A percentile compares a stretch with the other conserved stretches of the same genome.
These are phyloP conservation scores for Umbelopsis sp. DNA, from an alignment of 371 early-diverging fungal species.

Conservation along the genomic window DNA sequence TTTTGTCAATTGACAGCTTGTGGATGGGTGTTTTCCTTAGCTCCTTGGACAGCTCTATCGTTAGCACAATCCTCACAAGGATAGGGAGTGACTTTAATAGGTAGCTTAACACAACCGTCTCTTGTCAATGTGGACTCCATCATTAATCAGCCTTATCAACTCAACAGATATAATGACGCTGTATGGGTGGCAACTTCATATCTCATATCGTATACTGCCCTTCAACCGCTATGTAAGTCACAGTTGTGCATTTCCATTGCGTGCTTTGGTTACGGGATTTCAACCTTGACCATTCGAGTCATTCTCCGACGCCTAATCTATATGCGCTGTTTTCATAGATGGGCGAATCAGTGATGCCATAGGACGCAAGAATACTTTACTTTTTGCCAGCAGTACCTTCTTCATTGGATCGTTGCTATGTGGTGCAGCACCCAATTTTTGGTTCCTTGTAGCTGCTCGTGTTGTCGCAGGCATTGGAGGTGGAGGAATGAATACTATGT, in stretches of 20 bases:
- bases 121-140: background rate
- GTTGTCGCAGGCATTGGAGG: conserved; percentile 84
- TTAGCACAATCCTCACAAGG: conserved; percentile 66
- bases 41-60: conserved; percentile 67
- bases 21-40: conserved; percentile 51
- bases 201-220: conserved; percentile 60
- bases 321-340: conserved; percentile 28
- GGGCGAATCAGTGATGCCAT: conserved; percentile 69
- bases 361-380: conserved; percentile 64
- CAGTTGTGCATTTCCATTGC: background rate
- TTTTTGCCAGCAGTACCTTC: conserved; percentile 62
- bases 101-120: background rate
- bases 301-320: conserved; percentile 18
- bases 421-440: conserved; percentile 61
- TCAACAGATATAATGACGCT: conserved; percentile 33
- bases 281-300: background rate
- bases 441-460: conserved; percentile 74
- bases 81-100: conserved; percentile 63
- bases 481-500: conserved; percentile 55
- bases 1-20: background rate
- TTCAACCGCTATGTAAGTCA: conserved; percentile 62
- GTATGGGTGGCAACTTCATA: conserved; percentile 66
- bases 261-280: background rate
- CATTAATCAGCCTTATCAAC: background rate
- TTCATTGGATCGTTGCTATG: conserved; percentile 61